Conservation (phyloP, 2,329 filamentous ascomycete species). For the Penicillium expansum region DNA sequence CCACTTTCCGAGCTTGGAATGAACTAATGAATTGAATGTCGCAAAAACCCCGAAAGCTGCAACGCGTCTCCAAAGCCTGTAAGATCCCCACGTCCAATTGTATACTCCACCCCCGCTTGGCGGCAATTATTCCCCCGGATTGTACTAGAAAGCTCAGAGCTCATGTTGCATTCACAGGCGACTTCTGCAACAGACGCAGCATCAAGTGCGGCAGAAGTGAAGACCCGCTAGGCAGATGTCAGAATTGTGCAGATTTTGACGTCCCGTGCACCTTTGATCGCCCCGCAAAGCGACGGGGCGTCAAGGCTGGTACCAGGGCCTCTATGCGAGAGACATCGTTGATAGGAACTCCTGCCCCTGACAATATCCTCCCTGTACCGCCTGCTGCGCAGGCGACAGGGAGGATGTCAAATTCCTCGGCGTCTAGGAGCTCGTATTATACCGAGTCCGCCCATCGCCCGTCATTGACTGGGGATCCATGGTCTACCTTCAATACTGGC, state of each 20-base stretch:
- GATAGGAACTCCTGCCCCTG: not conserved
- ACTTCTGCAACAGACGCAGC: conserved; percentile 52
- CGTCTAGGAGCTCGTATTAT: conserved; percentile 17
- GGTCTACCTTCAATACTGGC: conserved; percentile 18
- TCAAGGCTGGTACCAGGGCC: conserved; percentile 23
- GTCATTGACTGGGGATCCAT: conserved; percentile 19
- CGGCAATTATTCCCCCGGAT: conserved; percentile 1
- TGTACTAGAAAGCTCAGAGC: not conserved
- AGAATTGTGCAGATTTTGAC: conserved; percentile 52
- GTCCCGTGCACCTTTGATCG: conserved; percentile 51
- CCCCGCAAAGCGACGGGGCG: conserved; percentile 43
- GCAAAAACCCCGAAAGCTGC: conserved; percentile 28
- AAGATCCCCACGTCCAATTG: conserved; percentile 11
- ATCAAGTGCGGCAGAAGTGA: conserved; percentile 45
- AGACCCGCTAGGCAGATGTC: conserved; percentile 42
- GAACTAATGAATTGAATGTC: conserved; percentile 24
- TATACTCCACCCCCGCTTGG: conserved; percentile 13
- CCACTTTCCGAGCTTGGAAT: conserved; percentile 5
- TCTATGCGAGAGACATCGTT: conserved; percentile 10
- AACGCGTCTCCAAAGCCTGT: conserved; percentile 30
- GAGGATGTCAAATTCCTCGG: conserved; percentile 17
- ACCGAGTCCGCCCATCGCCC: conserved; percentile 14
- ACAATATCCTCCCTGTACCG: not conserved
- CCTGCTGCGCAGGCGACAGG: conserved; percentile 5
- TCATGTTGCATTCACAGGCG: conserved; percentile 30